Evolutionary conservation across 495 filamentous ascomycete species (phyloP), one percentile per base, ranked within the genome.

Genomic region (Chaetomidium leptoderma): DNA sequence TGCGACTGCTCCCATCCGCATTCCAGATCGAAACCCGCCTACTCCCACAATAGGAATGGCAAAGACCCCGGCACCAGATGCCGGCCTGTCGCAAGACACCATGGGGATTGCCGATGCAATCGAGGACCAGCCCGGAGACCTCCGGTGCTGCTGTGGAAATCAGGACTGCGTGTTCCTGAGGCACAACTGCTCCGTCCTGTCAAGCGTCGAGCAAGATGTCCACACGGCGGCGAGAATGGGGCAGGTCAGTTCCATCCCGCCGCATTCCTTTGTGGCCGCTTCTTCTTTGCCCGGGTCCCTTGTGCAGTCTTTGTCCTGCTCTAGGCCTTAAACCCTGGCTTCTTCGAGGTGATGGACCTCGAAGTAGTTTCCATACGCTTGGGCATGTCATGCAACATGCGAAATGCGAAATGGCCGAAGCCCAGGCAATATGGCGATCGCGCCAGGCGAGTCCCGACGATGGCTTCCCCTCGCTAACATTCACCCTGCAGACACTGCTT

Each of bases 151-250:
- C 72, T 97, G 92, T 76, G 92, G 91, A 39, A 83, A 81, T 40
- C 69, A 78, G 43, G 86, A 90, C 59, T 97, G 92, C 67, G 83
- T 86, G 60, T 89, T 87, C 68, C 79, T 92, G 54, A 83, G 81
- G 70, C 83, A 90, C 65, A 95, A 89, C 69, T 83, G 86, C 71
- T 76, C 78, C n/a, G 83, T 90, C 39, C 78, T 96, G 21, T 81
- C 86, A 64, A 86, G 84, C 51, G 75, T 97, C 59, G 92, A 98
- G 72, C 85, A 85, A 62, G 89, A 97, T 74, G 87, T 96, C 14
- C 82, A 83, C 56, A 88, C 83, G 26, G 92, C 92, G 13, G 92
- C 91, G 33, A 79, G 85, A 59, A 80, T 97, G 68, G 92, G 92
- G 45, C 88, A 96, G 88, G 92, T 95, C 74, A 56, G 80, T 78